Conservation (phyloP, 148 eudicot genomes). For the Linanthus parryae region DNA sequence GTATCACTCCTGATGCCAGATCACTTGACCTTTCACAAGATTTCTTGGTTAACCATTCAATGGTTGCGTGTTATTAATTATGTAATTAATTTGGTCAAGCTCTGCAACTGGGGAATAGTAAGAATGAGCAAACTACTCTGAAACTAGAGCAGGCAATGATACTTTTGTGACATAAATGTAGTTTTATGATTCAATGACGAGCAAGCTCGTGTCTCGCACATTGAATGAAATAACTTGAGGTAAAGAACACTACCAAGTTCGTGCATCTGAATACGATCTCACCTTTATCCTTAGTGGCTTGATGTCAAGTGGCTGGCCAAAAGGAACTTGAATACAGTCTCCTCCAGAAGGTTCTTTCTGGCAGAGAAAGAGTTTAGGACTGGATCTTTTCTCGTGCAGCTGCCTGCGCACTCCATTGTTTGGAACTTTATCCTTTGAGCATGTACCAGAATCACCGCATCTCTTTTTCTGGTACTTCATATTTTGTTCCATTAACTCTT, state of each 20-base stretch:
- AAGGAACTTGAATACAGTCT: slow-evolving; percentile 24
- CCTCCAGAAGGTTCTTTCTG: slow-evolving; percentile 8
- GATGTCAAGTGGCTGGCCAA: slow-evolving; percentile 15
- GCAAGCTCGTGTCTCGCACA: too few relatives aligned
- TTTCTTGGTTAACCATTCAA: too few relatives aligned
- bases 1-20: too few relatives aligned
- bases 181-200: too few relatives aligned
- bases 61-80: too few relatives aligned
- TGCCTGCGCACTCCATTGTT: slow-evolving; percentile 7
- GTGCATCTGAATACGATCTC: not conserved
- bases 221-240: too few relatives aligned
- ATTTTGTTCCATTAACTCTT: slow-evolving; percentile 12
- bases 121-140: too few relatives aligned
- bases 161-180: too few relatives aligned
- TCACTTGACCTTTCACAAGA: too few relatives aligned
- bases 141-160: too few relatives aligned
- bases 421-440: slow-evolving; percentile 10
- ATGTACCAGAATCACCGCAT: not conserved
- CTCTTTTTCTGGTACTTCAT: slow-evolving; percentile 5
- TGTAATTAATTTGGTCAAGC: too few relatives aligned
- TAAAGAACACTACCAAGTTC: not conserved
- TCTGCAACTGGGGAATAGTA: too few relatives aligned
- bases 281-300: slow-evolving; percentile 14
- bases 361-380: slow-evolving; percentile 7
- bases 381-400: not conserved